A percentile compares a stretch with the other conserved stretches of the same genome.
phyloP scores from a whole-genome alignment of 305 asterid genomes.

The Salvia sclarea region DNA sequence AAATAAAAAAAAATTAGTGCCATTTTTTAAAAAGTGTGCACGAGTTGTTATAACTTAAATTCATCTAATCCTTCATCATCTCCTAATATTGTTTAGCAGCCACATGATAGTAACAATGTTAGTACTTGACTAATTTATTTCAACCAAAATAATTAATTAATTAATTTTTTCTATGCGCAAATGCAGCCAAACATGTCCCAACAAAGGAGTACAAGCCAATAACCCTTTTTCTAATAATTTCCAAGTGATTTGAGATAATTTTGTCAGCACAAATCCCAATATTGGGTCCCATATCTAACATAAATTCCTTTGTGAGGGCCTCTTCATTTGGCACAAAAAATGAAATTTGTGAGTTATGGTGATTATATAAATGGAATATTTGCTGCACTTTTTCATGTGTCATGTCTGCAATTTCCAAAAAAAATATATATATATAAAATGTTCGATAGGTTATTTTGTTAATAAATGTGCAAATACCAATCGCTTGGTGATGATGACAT shows the following conservation, averaged over 20 bases:
- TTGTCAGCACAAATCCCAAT: background rate
- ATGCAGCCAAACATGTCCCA: background rate
- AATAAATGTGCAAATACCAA: no score
- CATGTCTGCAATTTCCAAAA: background rate
- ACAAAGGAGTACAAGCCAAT: background rate
- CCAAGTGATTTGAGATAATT: background rate
- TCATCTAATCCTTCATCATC: background rate
- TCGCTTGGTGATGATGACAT: no score
- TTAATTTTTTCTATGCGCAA: no score
- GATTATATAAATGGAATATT: background rate
- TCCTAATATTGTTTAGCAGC: background rate
- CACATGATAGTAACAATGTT: background rate
- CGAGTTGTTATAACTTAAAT: background rate
- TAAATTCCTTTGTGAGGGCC: background rate
- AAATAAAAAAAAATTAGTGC: background rate
- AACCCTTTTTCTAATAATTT: background rate
- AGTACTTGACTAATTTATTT: background rate
- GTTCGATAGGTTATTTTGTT: no score
- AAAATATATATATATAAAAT: background rate
- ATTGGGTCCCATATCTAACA: constrained; percentile 1
- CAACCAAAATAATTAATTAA: background rate
- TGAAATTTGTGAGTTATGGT: background rate
- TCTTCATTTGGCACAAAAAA: background rate
- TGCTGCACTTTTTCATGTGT: background rate
- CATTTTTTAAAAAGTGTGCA: no score